These are phyloP conservation scores for Babesia ovata DNA, from an alignment of 169 alveolate genomes.

Conservation along the genomic window DNA sequence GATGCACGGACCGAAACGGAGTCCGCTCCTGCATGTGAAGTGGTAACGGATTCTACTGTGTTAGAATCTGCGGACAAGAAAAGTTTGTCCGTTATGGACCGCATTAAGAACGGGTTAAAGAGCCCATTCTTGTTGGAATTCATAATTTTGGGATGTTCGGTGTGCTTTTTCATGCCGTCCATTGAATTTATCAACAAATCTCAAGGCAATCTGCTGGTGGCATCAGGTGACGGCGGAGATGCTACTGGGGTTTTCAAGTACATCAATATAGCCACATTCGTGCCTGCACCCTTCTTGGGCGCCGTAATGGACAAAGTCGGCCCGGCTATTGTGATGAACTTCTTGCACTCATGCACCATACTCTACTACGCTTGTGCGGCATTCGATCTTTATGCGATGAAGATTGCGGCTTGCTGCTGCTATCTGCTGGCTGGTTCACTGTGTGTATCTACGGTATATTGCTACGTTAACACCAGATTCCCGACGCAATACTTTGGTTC, in stretches of 20 bases:
- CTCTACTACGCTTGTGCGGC: conserved; percentile 19
- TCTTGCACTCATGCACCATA: conserved; percentile 32
- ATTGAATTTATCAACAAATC: conserved; percentile 52
- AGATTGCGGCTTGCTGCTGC: conserved; percentile 49
- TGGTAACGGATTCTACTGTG: background rate
- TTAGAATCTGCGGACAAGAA: background rate
- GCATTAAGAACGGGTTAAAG: conserved; percentile 2
- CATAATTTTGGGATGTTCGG: background rate
- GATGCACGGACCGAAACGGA: background rate
- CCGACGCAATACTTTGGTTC: conserved; percentile 31
- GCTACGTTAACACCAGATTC: conserved; percentile 53
- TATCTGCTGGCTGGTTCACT: conserved; percentile 55
- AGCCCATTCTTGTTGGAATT: conserved; percentile 27
- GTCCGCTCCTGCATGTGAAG: background rate
- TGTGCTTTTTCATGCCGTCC: conserved; percentile 36
- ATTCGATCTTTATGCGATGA: conserved; percentile 46
- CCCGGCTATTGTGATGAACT: conserved; percentile 34
- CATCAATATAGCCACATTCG: conserved; percentile 33
- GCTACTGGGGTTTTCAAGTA: conserved; percentile 29
- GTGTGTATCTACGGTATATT: conserved; percentile 33
- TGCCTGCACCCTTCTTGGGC: conserved; percentile 61
- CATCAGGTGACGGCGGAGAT: conserved; percentile 34
- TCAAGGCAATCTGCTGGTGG: conserved; percentile 38
- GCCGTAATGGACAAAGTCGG: conserved; percentile 50
- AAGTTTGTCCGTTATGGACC: background rate